phyloP scores from a whole-genome alignment of 2,329 filamentous ascomycete species.

The Sporothrix euskadiensis region DNA sequence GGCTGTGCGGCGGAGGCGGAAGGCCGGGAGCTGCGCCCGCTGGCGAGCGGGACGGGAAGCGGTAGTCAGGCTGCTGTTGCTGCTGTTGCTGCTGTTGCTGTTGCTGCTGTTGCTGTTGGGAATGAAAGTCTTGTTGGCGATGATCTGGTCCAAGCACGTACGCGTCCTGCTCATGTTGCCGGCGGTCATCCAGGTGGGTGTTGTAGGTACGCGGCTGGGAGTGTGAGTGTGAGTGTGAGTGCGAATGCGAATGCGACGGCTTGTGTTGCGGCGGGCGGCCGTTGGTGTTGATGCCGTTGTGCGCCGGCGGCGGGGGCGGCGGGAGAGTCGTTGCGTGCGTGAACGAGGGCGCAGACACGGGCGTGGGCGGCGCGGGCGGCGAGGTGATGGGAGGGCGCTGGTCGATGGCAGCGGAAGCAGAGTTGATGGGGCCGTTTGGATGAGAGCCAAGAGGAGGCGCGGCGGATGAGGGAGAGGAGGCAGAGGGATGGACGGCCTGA shows the following conservation, averaged over 20 bases:
- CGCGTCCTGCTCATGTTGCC: constrained; percentile 58
- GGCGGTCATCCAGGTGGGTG: constrained; percentile 50
- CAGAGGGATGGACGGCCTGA: constrained; percentile 32
- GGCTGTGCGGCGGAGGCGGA: neutral
- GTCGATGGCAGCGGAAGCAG: neutral
- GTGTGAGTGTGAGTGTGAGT: constrained; percentile 5
- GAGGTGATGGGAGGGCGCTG: neutral
- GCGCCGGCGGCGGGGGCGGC: neutral
- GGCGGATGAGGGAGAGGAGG: constrained; percentile 19
- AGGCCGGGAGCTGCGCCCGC: neutral
- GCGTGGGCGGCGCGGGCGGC: constrained; percentile 21
- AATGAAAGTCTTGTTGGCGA: constrained; percentile 39
- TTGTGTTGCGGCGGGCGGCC: constrained; percentile 24
- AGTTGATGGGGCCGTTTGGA: neutral
- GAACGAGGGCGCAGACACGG: constrained; percentile 24
- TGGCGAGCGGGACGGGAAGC: neutral
- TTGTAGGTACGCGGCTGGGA: constrained; percentile 29
- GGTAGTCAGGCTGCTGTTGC: constrained; percentile 17
- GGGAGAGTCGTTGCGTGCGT: constrained; percentile 21
- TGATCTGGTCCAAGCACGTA: constrained; percentile 56
- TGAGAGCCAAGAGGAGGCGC: neutral
- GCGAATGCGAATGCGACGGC: constrained; percentile 9
- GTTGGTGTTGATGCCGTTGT: constrained; percentile 33
- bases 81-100: constrained; percentile 4
- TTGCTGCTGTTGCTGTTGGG: constrained; percentile 22